Percentiles rank a stretch among this genome's conserved stretches.
Conservation (phyloP, 1,284 basidiomycete genomes). For the Rhizoctonia solani region DNA sequence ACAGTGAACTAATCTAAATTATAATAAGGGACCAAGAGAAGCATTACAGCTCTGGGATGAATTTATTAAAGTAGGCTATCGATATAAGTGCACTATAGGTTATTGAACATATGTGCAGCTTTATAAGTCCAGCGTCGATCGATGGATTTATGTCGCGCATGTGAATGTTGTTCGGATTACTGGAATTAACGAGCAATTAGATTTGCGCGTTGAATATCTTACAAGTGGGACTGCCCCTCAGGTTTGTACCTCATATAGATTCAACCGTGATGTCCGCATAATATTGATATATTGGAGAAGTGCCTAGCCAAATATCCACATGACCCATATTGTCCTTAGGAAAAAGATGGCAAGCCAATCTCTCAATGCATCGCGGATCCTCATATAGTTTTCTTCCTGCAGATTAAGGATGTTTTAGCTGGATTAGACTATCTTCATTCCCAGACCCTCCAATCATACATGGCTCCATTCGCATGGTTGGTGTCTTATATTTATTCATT, state of each 20-base stretch:
- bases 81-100: background rate
- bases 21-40: no score
- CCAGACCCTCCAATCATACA: constrained; percentile 2
- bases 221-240: background rate
- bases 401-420: background rate
- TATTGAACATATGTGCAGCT: background rate
- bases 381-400: no score
- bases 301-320: no score
- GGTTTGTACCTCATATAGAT: background rate
- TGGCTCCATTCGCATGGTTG: background rate
- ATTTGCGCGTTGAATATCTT: background rate
- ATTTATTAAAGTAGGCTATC: background rate
- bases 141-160: background rate
- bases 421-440: constrained; percentile 6
- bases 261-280: no score
- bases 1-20: no score
- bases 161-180: background rate
- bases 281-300: no score
- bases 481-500: background rate
- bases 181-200: background rate
- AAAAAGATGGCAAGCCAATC: background rate
- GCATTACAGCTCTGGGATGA: background rate
- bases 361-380: background rate
- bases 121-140: background rate
- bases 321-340: background rate